A percentile compares a stretch with the other conserved stretches of the same genome.
phyloP scores from a whole-genome alignment of 495 filamentous ascomycete species.

The Daldinia vernicosa region DNA sequence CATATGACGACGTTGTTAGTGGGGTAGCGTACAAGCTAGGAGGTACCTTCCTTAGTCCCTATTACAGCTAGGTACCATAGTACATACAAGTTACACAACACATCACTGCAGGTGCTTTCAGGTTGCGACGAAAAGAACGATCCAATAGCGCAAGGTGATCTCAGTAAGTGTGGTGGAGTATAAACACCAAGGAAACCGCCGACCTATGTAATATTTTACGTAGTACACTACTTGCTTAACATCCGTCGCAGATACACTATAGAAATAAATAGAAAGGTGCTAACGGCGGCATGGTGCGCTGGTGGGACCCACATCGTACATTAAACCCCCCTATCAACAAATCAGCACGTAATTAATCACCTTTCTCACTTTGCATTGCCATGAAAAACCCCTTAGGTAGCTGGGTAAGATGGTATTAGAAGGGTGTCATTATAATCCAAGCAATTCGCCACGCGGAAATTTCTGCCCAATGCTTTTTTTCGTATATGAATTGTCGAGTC shows the following conservation, averaged over 20 bases:
- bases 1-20: conserved; percentile 44
- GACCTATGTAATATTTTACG: not conserved
- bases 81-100: conserved; percentile 8
- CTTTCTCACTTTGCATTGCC: not conserved
- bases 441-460: conserved; percentile 24
- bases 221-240: not conserved
- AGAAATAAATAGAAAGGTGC: not conserved
- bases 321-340: not conserved
- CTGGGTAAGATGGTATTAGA: not conserved
- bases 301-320: not conserved
- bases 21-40: conserved; percentile 23
- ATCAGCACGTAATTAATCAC: not conserved
- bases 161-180: conserved; percentile 31
- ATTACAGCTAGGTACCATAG: not conserved
- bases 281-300: not conserved
- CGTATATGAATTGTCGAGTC: not conserved
- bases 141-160: conserved; percentile 25
- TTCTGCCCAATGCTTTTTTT: conserved; percentile 16
- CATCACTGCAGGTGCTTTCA: not conserved
- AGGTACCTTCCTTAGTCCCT: not conserved
- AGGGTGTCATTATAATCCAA: conserved; percentile 22
- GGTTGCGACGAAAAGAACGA: conserved; percentile 6
- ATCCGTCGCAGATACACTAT: not conserved
- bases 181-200: not conserved
- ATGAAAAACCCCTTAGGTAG: not conserved